phyloP scores from a whole-genome alignment of 2,329 filamentous ascomycete species.

The Dactylellina cionopaga region DNA sequence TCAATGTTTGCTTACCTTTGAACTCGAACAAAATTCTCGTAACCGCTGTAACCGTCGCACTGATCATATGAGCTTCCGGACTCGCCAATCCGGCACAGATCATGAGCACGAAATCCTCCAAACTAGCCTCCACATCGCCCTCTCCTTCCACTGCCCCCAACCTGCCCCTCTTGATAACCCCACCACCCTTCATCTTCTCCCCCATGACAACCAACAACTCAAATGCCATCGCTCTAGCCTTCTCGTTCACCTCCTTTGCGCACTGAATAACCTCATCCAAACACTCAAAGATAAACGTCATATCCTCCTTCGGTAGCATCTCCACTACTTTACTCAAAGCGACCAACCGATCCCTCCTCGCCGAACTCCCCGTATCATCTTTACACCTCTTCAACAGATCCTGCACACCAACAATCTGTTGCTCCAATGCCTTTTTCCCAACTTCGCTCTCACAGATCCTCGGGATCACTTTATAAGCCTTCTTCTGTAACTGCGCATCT shows the following conservation, averaged over 20 bases:
- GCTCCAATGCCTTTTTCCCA: conserved; percentile 78
- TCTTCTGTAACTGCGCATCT: conserved; percentile 96
- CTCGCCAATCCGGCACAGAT: conserved; percentile 93
- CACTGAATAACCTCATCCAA: conserved; percentile 94
- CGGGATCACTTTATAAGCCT: conserved; percentile 97
- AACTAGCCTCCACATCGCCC: conserved; percentile 77
- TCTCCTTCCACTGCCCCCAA: conserved; percentile 86
- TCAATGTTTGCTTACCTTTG: conserved; percentile 60
- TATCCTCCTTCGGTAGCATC: conserved; percentile 77
- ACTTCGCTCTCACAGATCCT: conserved; percentile 82
- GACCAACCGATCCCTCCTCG: conserved; percentile 83
- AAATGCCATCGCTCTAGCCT: conserved; percentile 87
- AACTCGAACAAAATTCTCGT: conserved; percentile 95
- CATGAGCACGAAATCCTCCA: conserved; percentile 99
- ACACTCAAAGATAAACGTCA: conserved; percentile 92
- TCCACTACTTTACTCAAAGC: conserved; percentile 84
- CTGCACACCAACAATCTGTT: conserved; percentile 82
- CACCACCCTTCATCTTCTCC: conserved; percentile 78
- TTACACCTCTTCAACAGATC: conserved; percentile 79
- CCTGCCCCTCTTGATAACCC: conserved; percentile 82
- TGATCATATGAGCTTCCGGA: conserved; percentile 95
- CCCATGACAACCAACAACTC: conserved; percentile 90
- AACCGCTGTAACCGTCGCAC: conserved; percentile 92
- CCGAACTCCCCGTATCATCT: conserved; percentile 86
- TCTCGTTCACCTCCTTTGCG: conserved; percentile 97